Evolutionary conservation across 2,329 filamentous ascomycete species (phyloP), one percentile per base, ranked within the genome.

Genomic region (Chrysoporthe cubensis): DNA sequence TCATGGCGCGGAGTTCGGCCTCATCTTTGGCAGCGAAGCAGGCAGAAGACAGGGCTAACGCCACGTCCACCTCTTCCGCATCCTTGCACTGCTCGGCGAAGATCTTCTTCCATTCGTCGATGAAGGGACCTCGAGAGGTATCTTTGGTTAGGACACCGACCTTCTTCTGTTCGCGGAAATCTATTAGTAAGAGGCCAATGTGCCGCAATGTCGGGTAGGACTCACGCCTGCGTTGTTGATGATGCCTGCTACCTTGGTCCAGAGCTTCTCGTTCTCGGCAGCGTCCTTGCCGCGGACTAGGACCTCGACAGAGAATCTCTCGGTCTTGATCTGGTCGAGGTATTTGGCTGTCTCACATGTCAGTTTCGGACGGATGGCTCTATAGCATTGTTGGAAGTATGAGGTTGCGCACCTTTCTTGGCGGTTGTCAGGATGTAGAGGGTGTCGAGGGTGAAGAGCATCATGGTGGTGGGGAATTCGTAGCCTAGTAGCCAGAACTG

Each of bases 401-500:
- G 32, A 44, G 34, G 67, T 57, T 37, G 59, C 69, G 61, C 54
- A 97, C 94, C 95, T 88, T 99, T 99, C 83, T 99, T 99, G 68
- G 93, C 91, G 6, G 96, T 99, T 7, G 96, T 99, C 72, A 99
- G 89, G 69, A 98, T 91, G 81, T 96, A 96, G 74, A 98, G 85
- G 59, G 89, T 89, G 70, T 98, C 96, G 70, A 90, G 83, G 1
- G 95, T 98, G 78, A 99, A 90, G 64, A 99, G 86, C 84, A 99
- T 93, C 71, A 99, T 84, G 0, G 96, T 99, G 50, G 95, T 94
- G 44, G 96, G 96, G 76, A 99, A 99, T 79, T 99, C 96, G 84
- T 99, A 99, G 75, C 96, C 96, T 71, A 99, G 88, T 66, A 99
- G 86, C 96, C 96, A 99, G 81, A 98, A 97, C 94, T 97, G 79